A percentile compares a stretch with the other conserved stretches of the same genome.
phyloP scores from a whole-genome alignment of 1,284 basidiomycete species.

The Stereum hirsutum region DNA sequence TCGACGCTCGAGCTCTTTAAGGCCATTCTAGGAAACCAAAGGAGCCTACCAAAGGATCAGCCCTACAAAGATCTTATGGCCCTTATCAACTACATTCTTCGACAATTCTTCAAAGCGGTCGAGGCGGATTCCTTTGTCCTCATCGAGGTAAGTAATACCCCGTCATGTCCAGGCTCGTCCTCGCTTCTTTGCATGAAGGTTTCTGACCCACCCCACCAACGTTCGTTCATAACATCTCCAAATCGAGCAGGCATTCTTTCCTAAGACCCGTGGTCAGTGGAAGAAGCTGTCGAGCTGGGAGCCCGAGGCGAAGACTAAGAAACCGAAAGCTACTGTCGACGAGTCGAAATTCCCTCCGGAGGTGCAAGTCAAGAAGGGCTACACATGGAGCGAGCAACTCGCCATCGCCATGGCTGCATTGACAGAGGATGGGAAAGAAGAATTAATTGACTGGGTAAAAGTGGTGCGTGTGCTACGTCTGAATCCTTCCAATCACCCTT shows the following conservation, averaged over 20 bases:
- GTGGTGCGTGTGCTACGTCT: conserved; percentile 40
- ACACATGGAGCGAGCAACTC: conserved; percentile 84
- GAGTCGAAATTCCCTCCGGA: conserved; percentile 50
- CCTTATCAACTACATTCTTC: conserved; percentile 77
- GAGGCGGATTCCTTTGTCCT: conserved; percentile 76
- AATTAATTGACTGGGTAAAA: conserved; percentile 72
- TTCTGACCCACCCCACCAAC: background rate
- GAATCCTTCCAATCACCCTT: background rate
- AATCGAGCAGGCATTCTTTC: conserved; percentile 80
- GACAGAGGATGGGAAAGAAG: conserved; percentile 52
- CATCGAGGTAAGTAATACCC: conserved; percentile 53
- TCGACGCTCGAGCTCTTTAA: conserved; percentile 83
- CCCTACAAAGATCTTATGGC: conserved; percentile 77
- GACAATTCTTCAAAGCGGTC: conserved; percentile 87
- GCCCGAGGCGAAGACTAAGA: conserved; percentile 49
- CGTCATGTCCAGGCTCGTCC: background rate
- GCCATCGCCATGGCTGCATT: conserved; percentile 77
- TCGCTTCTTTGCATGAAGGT: background rate
- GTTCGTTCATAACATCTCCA: too few relatives aligned
- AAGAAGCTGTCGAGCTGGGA: conserved; percentile 78
- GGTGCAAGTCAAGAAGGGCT: conserved; percentile 79
- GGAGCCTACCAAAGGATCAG: conserved; percentile 66
- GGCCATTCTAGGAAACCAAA: conserved; percentile 69
- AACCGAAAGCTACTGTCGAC: conserved; percentile 26
- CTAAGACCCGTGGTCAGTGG: conserved; percentile 82